Conservation (phyloP, 2,329 filamentous ascomycete genomes). For the Talaromyces piceae region DNA sequence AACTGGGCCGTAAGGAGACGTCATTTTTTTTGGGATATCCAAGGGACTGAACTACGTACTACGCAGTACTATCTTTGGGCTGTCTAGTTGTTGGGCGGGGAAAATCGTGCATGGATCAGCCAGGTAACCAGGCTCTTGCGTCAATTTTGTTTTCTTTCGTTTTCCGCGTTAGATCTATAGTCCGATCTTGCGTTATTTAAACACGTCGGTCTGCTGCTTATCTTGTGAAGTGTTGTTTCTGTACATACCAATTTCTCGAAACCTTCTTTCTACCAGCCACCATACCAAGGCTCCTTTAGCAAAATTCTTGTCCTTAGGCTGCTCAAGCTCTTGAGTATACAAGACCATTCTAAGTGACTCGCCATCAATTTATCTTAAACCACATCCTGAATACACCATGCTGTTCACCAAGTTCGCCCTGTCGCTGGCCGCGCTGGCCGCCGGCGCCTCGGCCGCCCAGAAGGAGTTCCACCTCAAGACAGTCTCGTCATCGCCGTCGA, state of each 20-base stretch:
- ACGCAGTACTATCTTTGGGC: too few species aligned
- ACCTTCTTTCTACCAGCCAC: too few species aligned
- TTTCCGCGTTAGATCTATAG: not conserved
- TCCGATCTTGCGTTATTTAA: not conserved
- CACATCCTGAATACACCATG: not conserved
- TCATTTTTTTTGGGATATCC: not conserved
- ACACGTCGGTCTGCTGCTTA: not conserved
- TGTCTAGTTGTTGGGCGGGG: not conserved
- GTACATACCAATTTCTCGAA: too few species aligned
- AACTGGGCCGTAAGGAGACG: not conserved
- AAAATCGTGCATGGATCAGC: not conserved
- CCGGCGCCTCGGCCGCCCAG: constrained; percentile 20
- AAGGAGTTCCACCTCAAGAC: constrained; percentile 29
- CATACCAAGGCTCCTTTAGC: not conserved
- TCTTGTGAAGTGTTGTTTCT: too few species aligned
- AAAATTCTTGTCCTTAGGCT: not conserved
- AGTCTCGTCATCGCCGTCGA: constrained; percentile 17
- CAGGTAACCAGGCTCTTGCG: too few species aligned
- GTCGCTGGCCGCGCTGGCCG: constrained; percentile 22
- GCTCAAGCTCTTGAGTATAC: not conserved
- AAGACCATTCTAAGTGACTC: not conserved
- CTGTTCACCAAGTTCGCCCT: constrained; percentile 7
- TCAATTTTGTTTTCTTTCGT: not conserved
- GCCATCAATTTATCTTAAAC: not conserved
- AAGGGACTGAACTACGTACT: too few species aligned